phyloP scores from a whole-genome alignment of 2,329 filamentous ascomycete genomes.

The Colletotrichum sp. region DNA sequence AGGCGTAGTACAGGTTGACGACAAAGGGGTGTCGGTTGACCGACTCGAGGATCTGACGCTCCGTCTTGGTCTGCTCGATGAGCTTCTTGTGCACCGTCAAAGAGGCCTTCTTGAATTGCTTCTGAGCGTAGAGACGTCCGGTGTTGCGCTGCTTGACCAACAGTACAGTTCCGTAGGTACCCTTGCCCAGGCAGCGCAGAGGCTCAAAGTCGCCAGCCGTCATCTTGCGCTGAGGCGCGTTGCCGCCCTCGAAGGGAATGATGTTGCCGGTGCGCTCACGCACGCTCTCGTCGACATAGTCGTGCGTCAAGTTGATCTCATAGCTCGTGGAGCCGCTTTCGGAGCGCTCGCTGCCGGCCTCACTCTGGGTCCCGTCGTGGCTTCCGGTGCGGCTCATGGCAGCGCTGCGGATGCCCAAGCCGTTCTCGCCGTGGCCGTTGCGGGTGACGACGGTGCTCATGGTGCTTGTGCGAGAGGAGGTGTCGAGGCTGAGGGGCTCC shows the following conservation, averaged over 20 bases:
- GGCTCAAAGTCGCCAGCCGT: slow-evolving; percentile 88
- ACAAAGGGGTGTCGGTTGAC: slow-evolving; percentile 97
- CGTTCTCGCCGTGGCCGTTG: slow-evolving; percentile 45
- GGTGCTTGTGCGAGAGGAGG: slow-evolving; percentile 58
- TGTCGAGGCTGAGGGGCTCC: slow-evolving; percentile 74
- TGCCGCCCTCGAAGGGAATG: slow-evolving; percentile 56
- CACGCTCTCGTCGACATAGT: slow-evolving; percentile 77
- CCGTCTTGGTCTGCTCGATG: slow-evolving; percentile 96
- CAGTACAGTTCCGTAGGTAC: slow-evolving; percentile 92
- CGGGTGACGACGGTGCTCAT: slow-evolving; percentile 59
- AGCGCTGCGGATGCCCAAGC: slow-evolving; percentile 52
- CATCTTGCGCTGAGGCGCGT: slow-evolving; percentile 77
- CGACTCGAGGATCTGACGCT: slow-evolving; percentile 91
- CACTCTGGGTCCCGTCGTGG: slow-evolving; percentile 59
- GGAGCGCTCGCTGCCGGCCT: slow-evolving; percentile 62
- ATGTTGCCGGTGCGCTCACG: slow-evolving; percentile 46
- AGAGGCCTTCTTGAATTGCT: slow-evolving; percentile 97
- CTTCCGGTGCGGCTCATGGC: slow-evolving; percentile 60
- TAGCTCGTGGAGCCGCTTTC: slow-evolving; percentile 76
- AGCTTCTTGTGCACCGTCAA: slow-evolving; percentile 94
- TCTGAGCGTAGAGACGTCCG: slow-evolving; percentile 92
- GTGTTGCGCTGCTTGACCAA: slow-evolving; percentile 89
- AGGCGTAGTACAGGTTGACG: slow-evolving; percentile 97
- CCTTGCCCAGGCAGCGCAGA: slow-evolving; percentile 91
- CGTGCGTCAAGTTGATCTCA: slow-evolving; percentile 81